These are phyloP conservation scores for Flaveria linearis DNA, from an alignment of 129 eudicot species.

Conservation along the genomic window DNA sequence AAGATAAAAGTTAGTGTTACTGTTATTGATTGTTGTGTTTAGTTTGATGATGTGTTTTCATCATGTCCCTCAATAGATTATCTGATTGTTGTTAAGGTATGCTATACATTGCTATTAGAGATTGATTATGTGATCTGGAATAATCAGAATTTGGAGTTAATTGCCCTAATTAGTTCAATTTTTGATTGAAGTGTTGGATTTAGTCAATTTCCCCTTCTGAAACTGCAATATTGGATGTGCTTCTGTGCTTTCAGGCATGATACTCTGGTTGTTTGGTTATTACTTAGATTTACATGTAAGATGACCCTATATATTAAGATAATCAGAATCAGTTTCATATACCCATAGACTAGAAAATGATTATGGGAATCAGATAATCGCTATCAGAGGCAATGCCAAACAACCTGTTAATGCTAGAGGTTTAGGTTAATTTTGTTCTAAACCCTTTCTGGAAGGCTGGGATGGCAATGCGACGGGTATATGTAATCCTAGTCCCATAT, in stretches of 20 bases:
- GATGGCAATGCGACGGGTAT: background rate
- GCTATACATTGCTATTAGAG: no score
- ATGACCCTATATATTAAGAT: background rate
- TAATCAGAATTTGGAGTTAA: background rate
- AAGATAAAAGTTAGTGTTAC: no score
- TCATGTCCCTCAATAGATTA: no score
- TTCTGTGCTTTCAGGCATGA: no score
- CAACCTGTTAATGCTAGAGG: background rate
- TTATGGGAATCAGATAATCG: background rate
- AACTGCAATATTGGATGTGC: background rate
- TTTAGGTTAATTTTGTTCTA: background rate
- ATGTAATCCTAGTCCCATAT: background rate
- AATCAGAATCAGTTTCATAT: background rate
- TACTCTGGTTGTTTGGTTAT: background rate
- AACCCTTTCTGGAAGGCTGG: background rate
- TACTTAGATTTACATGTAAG: background rate
- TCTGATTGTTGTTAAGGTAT: no score
- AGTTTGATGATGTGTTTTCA: no score
- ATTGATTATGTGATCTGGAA: background rate
- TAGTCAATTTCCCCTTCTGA: background rate
- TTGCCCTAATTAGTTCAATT: constrained; percentile 22
- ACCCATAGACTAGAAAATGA: background rate
- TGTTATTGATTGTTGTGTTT: no score
- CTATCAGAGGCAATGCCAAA: background rate
- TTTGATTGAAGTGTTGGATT: background rate